Evolutionary conservation across 2,329 filamentous ascomycete genomes (phyloP), one percentile per base, ranked within the genome.

Genomic region (Septoria linicola): DNA sequence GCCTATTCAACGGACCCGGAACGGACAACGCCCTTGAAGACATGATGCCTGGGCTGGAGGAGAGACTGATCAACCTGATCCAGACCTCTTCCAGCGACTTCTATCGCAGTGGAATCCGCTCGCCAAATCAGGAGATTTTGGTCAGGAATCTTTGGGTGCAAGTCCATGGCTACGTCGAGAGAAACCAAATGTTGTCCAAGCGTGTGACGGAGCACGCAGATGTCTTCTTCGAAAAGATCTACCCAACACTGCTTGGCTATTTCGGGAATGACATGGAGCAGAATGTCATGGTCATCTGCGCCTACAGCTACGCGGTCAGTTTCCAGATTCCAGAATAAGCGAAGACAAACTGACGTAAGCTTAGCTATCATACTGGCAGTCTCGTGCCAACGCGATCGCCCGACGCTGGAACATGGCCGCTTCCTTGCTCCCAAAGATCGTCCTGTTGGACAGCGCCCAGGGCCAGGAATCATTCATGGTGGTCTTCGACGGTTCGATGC

Each of bases 391-490:
- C 21, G 37, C 20, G 3, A n/a, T 41, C 23, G 37, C 19, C 10
- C 17, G 37, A 3, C 8, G 11, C n/a, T 23, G 32, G 2, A 4
- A 17, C 20, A 17, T 45, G 14, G 34, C 43, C 16, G 17, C 16
- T 11, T 16, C 35, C 5, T 37, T 55, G 20, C 42, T 58, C 19
- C 57, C 57, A 3, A 41, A 37, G 4, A 30, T 60, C 23, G 8
- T 58, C 3, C 56, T 49, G 10, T 16, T 60, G 19, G 58, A 60
- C 10, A 20, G 41, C 8, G 44, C 37, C 10, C 55, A 58, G 30
- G 58, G 58, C 14, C 30, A 54, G n/a, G 58, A 60, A 37, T 20
- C 58, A 8, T 35, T 41, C n/a, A 58, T 58, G 50, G 53, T 57
- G 25, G 32, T 60, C 8, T 46, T 60, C 23, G 58, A 60, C 41